Evolutionary conservation across 2,329 filamentous ascomycete genomes (phyloP).

Genomic region (Botrytis deweyae): DNA sequence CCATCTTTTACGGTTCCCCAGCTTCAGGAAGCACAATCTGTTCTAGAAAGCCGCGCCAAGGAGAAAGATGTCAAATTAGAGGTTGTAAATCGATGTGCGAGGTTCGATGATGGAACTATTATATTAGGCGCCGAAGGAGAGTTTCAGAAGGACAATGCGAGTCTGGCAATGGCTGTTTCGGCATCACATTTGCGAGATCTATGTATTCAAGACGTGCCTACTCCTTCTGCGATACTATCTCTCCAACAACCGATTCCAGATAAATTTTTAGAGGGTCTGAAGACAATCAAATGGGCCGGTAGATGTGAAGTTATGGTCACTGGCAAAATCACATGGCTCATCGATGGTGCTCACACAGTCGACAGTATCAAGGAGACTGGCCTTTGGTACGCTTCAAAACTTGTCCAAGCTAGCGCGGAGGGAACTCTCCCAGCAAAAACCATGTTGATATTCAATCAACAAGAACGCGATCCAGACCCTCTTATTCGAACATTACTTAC

Average conservation of each 20-base stretch:
- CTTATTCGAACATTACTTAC: slow-evolving; percentile 42
- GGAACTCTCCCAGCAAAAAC: slow-evolving; percentile 29
- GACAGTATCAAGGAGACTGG: slow-evolving; percentile 83
- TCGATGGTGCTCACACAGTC: slow-evolving; percentile 92
- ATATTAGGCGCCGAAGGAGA: slow-evolving; percentile 51
- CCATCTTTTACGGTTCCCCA: slow-evolving; percentile 64
- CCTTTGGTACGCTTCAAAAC: slow-evolving; percentile 69
- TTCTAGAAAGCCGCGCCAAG: slow-evolving; percentile 58
- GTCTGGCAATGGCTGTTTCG: slow-evolving; percentile 56
- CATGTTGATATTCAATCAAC: slow-evolving; percentile 86
- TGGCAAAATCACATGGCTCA: slow-evolving; percentile 69
- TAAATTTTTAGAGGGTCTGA: slow-evolving; percentile 69
- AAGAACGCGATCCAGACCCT: slow-evolving; percentile 71
- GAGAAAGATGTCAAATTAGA: slow-evolving; percentile 37
- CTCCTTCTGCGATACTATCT: neutral
- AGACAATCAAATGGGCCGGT: slow-evolving; percentile 73
- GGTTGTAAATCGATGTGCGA: slow-evolving; percentile 34
- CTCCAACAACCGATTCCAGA: slow-evolving; percentile 48
- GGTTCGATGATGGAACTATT: slow-evolving; percentile 46
- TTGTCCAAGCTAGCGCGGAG: slow-evolving; percentile 11
- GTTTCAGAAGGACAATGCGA: slow-evolving; percentile 60
- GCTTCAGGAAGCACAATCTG: slow-evolving; percentile 52
- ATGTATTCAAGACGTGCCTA: slow-evolving; percentile 22
- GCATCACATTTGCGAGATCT: slow-evolving; percentile 50
- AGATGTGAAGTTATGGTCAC: slow-evolving; percentile 65